A percentile compares a stretch with the other conserved stretches of the same genome.
phyloP scores from a whole-genome alignment of 1,139 yeast genomes.

The Candida pseudoviswanathii region DNA sequence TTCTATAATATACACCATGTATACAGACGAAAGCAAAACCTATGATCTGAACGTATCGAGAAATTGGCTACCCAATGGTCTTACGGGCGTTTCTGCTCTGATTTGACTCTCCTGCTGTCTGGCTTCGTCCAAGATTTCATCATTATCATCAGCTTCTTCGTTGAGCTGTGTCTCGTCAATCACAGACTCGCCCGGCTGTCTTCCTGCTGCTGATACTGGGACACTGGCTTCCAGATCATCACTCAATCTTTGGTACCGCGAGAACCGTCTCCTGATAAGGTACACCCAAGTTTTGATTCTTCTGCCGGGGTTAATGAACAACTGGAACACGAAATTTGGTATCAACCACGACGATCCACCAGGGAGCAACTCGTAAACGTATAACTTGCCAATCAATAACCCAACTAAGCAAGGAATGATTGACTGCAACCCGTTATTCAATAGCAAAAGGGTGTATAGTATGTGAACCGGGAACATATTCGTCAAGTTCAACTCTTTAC shows the following conservation, averaged over 20 bases:
- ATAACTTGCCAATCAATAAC: conserved; percentile 58
- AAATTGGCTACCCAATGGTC: conserved; percentile 61
- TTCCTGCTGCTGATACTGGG: conserved; percentile 2
- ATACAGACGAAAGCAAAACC: conserved; percentile 14
- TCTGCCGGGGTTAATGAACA: conserved; percentile 28
- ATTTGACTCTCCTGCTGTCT: conserved; percentile 29
- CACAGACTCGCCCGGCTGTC: neutral
- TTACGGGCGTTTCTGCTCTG: conserved; percentile 56
- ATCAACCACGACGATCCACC: conserved; percentile 59
- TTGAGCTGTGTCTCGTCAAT: conserved; percentile 2
- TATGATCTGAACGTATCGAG: conserved; percentile 55
- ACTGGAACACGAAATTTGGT: conserved; percentile 28
- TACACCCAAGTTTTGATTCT: conserved; percentile 8
- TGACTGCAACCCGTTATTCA: conserved; percentile 57
- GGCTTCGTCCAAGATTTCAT: conserved; percentile 27
- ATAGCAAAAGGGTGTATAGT: conserved; percentile 50
- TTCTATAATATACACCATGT: neutral
- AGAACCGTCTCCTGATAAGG: conserved; percentile 10
- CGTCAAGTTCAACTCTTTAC: conserved; percentile 43
- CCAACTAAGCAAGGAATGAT: conserved; percentile 58
- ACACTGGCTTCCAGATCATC: conserved; percentile 15
- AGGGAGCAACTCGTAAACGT: conserved; percentile 58
- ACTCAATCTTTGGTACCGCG: conserved; percentile 18
- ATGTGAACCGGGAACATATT: conserved; percentile 63
- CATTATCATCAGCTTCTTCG: conserved; percentile 24